phyloP scores from a whole-genome alignment of 495 filamentous ascomycete genomes.

The Cudoniella acicularis region DNA sequence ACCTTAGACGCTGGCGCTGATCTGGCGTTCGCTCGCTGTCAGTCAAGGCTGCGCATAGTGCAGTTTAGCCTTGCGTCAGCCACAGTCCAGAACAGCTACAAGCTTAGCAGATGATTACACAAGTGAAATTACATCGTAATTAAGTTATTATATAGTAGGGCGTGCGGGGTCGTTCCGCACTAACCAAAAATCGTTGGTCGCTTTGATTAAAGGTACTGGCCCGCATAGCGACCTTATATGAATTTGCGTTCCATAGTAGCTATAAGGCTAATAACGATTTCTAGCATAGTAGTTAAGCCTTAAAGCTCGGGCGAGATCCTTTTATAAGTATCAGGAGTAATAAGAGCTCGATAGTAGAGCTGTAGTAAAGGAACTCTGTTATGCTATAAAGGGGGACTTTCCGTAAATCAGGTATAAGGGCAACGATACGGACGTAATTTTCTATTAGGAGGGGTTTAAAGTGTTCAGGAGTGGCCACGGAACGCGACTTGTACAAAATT shows the following conservation, averaged over 20 bases:
- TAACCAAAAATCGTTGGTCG: no score
- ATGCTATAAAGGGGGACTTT: not conserved
- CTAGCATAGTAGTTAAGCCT: no score
- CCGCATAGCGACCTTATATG: not conserved
- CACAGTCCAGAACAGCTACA: slow-evolving; percentile 5
- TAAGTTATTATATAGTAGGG: not conserved
- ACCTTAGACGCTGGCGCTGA: no score
- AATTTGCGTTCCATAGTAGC: slow-evolving; percentile 1
- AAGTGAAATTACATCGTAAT: slow-evolving; percentile 5
- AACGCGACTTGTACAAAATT: not conserved
- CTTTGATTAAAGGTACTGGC: no score
- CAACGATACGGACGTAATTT: slow-evolving; percentile 3
- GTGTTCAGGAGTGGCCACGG: slow-evolving; percentile 4
- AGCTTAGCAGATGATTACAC: slow-evolving; percentile 1
- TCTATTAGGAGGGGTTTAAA: not conserved
- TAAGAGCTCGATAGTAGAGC: no score
- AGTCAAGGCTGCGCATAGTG: slow-evolving; percentile 7
- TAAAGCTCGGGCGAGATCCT: no score
- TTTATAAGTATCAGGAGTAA: no score
- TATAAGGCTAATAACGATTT: no score
- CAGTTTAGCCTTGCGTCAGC: slow-evolving; percentile 9
- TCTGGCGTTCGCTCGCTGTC: no score
- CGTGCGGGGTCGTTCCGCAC: not conserved
- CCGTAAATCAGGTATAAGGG: slow-evolving; percentile 1
- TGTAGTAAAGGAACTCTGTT: not conserved